Conservation (phyloP, 768 basidiomycete species). For the Paxillus rubicundulus region DNA sequence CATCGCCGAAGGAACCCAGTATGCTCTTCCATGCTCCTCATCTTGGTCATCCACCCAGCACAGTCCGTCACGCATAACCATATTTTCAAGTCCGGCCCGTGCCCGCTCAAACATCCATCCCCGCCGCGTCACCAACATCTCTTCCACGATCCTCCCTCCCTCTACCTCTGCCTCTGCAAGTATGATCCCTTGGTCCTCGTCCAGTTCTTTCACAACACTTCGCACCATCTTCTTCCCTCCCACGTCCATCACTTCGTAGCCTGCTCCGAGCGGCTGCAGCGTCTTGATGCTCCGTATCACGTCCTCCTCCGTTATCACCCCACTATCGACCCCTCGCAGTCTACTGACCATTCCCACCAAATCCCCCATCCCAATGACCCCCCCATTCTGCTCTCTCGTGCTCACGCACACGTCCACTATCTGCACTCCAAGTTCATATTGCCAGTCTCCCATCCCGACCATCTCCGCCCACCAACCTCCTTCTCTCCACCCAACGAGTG, state of each 20-base stretch:
- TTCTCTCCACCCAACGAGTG: constrained; percentile 79
- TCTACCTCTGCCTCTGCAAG: constrained; percentile 68
- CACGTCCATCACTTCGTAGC: constrained; percentile 80
- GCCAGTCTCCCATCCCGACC: constrained; percentile 89
- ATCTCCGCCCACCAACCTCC: constrained; percentile 93
- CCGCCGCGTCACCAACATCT: constrained; percentile 52
- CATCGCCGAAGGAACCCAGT: constrained; percentile 90
- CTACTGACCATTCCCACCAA: constrained; percentile 75
- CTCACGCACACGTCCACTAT: constrained; percentile 90
- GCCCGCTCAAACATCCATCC: constrained; percentile 83
- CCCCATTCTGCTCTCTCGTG: constrained; percentile 87
- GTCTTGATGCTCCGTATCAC: constrained; percentile 81
- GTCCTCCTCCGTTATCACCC: constrained; percentile 90
- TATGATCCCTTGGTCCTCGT: constrained; percentile 83
- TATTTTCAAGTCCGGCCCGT: constrained; percentile 78
- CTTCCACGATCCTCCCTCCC: constrained; percentile 69
- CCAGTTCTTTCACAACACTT: constrained; percentile 86
- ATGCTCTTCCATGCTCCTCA: constrained; percentile 57
- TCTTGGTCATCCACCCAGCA: constrained; percentile 97
- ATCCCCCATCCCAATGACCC: constrained; percentile 86
- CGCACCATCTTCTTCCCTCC: constrained; percentile 79
- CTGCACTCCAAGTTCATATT: constrained; percentile 93
- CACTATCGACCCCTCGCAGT: constrained; percentile 66
- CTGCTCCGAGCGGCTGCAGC: constrained; percentile 84
- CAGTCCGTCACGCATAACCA: constrained; percentile 85